Conservation (phyloP, 2,329 filamentous ascomycete genomes). For the Calcarisporium arbuscula region DNA sequence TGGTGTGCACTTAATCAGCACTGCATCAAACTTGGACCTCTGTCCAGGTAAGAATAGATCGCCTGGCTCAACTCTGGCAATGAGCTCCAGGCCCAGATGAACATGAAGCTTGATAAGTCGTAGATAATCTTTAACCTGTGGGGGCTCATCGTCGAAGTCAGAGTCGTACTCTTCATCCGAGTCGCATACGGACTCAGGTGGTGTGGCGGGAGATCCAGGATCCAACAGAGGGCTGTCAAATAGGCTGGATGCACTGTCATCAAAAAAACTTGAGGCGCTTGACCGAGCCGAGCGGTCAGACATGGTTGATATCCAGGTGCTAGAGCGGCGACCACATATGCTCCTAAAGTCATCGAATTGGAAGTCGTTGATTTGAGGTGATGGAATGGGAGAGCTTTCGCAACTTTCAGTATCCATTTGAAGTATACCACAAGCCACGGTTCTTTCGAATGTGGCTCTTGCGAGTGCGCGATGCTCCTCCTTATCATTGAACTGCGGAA, state of each 20-base stretch:
- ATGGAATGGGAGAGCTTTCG: not conserved
- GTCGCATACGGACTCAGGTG: constrained; percentile 7
- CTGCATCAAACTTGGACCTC: constrained; percentile 13
- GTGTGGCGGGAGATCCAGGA: constrained; percentile 8
- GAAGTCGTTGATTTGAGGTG: constrained; percentile 3
- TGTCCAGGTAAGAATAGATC: constrained; percentile 11
- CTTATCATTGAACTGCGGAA: constrained; percentile 10
- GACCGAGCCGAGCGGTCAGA: constrained; percentile 1
- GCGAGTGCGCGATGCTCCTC: constrained; percentile 12
- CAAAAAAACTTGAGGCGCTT: constrained; percentile 12
- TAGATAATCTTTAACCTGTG: constrained; percentile 9
- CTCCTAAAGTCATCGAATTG: constrained; percentile 5
- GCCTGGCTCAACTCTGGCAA: constrained; percentile 13
- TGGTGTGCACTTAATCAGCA: constrained; percentile 15
- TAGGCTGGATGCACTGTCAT: constrained; percentile 4
- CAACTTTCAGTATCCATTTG: constrained; percentile 1
- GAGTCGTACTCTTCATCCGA: constrained; percentile 10
- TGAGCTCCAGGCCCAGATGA: constrained; percentile 14
- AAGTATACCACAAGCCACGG: constrained; percentile 4
- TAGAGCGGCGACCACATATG: not conserved
- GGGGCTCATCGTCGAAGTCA: constrained; percentile 10
- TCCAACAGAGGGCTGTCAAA: constrained; percentile 3
- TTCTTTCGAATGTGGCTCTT: constrained; percentile 11
- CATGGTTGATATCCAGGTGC: constrained; percentile 4
- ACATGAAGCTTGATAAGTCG: constrained; percentile 16